Percentiles rank a stretch among this genome's conserved stretches.
phyloP scores from a whole-genome alignment of 805 yeast genomes.

The Kuraishia hungarica region DNA sequence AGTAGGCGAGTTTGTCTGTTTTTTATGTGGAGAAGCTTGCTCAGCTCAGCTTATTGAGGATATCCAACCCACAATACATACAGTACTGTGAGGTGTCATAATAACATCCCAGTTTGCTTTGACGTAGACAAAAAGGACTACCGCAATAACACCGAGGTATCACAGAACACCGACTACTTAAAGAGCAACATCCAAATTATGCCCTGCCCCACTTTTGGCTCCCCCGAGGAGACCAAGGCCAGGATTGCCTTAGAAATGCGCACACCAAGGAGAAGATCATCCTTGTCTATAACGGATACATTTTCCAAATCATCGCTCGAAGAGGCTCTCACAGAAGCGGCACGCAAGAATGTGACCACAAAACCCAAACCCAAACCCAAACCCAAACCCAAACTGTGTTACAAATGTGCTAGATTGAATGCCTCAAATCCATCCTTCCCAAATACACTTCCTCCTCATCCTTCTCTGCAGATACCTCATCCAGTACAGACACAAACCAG shows the following conservation, averaged over 20 bases:
- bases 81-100: no score
- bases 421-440: not conserved
- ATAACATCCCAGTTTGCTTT: no score
- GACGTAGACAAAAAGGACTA: no score
- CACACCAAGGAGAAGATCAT: conserved; percentile 14
- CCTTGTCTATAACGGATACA: conserved; percentile 8
- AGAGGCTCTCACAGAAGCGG: not conserved
- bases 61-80: no score
- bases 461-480: no score
- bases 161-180: no score
- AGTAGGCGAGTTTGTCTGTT: no score
- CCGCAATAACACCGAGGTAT: no score
- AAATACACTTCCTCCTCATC: not conserved
- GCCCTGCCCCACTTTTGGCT: not conserved
- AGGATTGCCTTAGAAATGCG: conserved; percentile 1
- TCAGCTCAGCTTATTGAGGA: no score
- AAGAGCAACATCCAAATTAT: no score
- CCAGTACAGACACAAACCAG: not conserved
- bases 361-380: not conserved
- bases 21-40: no score
- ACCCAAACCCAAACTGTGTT: not conserved
- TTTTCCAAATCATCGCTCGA: not conserved
- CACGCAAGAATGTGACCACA: no score
- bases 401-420: not conserved
- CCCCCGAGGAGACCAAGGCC: not conserved